These are phyloP conservation scores for Hansenula lynferdii DNA, from an alignment of 1,139 yeast genomes.

Conservation along the genomic window DNA sequence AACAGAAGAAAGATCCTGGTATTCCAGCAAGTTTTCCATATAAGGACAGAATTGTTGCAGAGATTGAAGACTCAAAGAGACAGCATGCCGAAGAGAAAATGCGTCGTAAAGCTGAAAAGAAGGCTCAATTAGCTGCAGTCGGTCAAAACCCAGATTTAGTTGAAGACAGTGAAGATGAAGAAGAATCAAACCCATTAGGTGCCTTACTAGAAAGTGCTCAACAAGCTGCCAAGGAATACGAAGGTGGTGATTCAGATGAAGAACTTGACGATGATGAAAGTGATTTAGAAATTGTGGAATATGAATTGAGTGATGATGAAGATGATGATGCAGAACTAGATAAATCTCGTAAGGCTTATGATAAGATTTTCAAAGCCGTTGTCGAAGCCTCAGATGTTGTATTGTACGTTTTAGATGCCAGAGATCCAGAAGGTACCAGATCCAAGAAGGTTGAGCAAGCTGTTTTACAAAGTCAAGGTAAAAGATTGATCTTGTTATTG, in stretches of 20 bases:
- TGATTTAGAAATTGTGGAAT: conserved; percentile 46
- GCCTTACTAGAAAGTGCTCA: conserved; percentile 90
- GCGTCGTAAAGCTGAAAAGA: conserved; percentile 34
- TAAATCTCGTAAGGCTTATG: conserved; percentile 88
- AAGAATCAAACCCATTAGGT: conserved; percentile 53
- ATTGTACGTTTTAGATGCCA: conserved; percentile 89
- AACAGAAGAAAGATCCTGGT: conserved; percentile 81
- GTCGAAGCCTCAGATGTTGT: conserved; percentile 90
- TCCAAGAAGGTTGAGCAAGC: conserved; percentile 90
- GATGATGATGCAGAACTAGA: conserved; percentile 53
- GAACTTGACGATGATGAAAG: conserved; percentile 30
- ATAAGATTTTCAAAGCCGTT: conserved; percentile 75
- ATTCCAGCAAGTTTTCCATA: conserved; percentile 95
- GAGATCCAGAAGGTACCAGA: conserved; percentile 96
- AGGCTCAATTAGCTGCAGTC: conserved; percentile 39
- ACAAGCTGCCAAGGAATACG: conserved; percentile 70
- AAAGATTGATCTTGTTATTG: conserved; percentile 77
- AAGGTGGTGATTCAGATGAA: conserved; percentile 42
- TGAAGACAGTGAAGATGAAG: conserved; percentile 42
- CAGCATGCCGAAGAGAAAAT: conserved; percentile 58
- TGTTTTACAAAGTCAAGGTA: conserved; percentile 73
- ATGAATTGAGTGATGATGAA: conserved; percentile 43
- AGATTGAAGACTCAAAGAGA: conserved; percentile 72
- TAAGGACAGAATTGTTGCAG: conserved; percentile 75
- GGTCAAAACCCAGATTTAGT: conserved; percentile 38